phyloP scores from a whole-genome alignment of 2,329 filamentous ascomycete genomes.

The Aureobasidium sp. region DNA sequence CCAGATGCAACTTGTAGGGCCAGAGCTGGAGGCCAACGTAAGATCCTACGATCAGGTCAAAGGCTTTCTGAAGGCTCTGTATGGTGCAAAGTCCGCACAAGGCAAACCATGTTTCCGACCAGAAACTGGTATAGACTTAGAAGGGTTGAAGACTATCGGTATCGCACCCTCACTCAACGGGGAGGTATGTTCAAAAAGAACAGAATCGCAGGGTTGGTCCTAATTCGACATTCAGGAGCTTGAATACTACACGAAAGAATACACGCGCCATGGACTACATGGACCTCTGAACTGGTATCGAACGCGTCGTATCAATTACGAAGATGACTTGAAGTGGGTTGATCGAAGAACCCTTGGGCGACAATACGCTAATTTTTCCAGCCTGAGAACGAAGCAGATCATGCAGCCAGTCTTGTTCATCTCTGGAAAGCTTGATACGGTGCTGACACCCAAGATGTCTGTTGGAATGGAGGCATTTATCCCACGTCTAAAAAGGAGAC shows the following conservation, averaged over 20 bases:
- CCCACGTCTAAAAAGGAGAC: slow-evolving; percentile 28
- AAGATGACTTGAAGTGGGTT: slow-evolving; percentile 57
- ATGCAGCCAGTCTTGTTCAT: slow-evolving; percentile 62
- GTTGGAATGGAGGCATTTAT: neutral
- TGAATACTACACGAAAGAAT: slow-evolving; percentile 70
- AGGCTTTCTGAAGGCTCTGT: slow-evolving; percentile 64
- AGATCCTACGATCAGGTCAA: slow-evolving; percentile 47
- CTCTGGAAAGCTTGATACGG: slow-evolving; percentile 60
- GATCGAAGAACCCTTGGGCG: no score
- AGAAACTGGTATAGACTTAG: slow-evolving; percentile 55
- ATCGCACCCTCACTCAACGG: slow-evolving; percentile 54
- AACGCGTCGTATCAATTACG: slow-evolving; percentile 61
- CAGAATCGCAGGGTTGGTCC: neutral
- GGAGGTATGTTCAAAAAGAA: slow-evolving; percentile 39
- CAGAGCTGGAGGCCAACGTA: slow-evolving; percentile 43
- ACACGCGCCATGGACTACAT: slow-evolving; percentile 62
- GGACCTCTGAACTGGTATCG: slow-evolving; percentile 90
- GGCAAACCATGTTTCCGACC: slow-evolving; percentile 54
- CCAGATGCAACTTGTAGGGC: slow-evolving; percentile 70
- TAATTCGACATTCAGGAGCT: slow-evolving; percentile 45
- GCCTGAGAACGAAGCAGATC: slow-evolving; percentile 38
- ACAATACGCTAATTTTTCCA: neutral
- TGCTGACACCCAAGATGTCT: slow-evolving; percentile 56
- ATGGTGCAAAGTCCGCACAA: slow-evolving; percentile 55
- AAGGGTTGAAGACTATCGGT: slow-evolving; percentile 52